These are phyloP conservation scores for Hawksworthiomyces lignivorus DNA, from an alignment of 2,329 filamentous ascomycete species.

Conservation along the genomic window DNA sequence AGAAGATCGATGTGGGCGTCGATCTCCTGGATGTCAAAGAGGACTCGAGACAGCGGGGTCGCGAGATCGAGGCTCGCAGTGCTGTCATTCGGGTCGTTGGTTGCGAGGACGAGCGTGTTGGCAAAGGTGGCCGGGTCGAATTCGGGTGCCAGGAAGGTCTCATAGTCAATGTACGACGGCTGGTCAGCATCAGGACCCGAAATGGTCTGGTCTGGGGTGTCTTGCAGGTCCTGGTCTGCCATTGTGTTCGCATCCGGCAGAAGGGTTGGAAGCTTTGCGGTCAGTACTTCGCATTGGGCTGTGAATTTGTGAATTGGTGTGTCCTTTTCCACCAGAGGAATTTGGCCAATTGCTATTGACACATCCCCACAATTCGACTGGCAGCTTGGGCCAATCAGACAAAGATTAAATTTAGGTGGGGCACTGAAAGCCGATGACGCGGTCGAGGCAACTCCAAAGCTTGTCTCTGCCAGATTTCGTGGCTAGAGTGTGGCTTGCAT, in stretches of 20 bases:
- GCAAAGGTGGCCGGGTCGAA: conserved; percentile 81
- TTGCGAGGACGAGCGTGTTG: conserved; percentile 78
- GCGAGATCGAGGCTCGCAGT: conserved; percentile 86
- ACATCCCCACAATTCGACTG: too few species aligned
- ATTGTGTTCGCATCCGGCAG: too few species aligned
- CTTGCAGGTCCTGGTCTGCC: too few species aligned
- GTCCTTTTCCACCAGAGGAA: too few species aligned
- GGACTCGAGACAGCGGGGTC: conserved; percentile 83
- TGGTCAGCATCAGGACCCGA: conserved; percentile 41
- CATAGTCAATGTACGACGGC: conserved; percentile 91
- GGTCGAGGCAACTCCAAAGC: conserved; percentile 2
- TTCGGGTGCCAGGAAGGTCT: conserved; percentile 73
- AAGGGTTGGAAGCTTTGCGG: too few species aligned
- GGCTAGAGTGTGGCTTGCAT: neutral
- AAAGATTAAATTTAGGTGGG: too few species aligned
- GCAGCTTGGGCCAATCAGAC: too few species aligned
- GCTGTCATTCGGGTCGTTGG: conserved; percentile 89
- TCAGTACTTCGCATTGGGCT: too few species aligned
- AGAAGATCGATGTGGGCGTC: conserved; percentile 91
- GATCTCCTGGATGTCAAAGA: conserved; percentile 95
- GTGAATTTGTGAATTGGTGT: too few species aligned
- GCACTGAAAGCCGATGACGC: neutral
- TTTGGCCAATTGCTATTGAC: too few species aligned
- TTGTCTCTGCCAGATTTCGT: neutral
- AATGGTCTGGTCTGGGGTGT: too few species aligned